Evolutionary conservation across 768 basidiomycete genomes (phyloP).

Genomic region (Hirschioporus abietinus): DNA sequence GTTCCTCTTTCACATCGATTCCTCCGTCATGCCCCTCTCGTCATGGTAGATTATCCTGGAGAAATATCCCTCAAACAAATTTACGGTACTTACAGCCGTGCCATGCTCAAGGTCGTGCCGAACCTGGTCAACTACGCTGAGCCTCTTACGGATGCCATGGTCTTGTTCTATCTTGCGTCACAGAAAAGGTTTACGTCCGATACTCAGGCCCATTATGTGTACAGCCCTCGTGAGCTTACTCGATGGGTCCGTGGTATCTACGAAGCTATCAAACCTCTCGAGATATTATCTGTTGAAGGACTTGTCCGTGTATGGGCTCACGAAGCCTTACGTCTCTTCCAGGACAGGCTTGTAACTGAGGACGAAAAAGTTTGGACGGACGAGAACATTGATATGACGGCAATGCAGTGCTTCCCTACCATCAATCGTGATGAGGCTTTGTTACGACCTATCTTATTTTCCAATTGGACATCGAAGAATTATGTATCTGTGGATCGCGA

Average conservation of each 20-base stretch:
- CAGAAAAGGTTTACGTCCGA: constrained; percentile 95
- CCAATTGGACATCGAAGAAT: constrained; percentile 98
- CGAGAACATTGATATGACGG: constrained; percentile 78
- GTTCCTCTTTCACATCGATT: constrained; percentile 98
- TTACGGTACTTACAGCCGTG: constrained; percentile 96
- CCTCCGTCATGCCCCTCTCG: constrained; percentile 92
- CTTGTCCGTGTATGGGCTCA: constrained; percentile 97
- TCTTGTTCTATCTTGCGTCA: constrained; percentile 89
- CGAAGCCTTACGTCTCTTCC: constrained; percentile 94
- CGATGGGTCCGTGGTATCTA: constrained; percentile 97
- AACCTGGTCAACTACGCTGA: constrained; percentile 89
- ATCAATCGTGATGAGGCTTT: constrained; percentile 86
- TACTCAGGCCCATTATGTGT: constrained; percentile 97
- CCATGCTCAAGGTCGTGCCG: constrained; percentile 91
- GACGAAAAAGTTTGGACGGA: constrained; percentile 96
- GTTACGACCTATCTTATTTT: constrained; percentile 87
- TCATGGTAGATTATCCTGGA: constrained; percentile 99
- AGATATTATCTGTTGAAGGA: constrained; percentile 90
- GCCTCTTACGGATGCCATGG: constrained; percentile 97
- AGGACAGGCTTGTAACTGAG: constrained; percentile 91
- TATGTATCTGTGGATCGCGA: constrained; percentile 96
- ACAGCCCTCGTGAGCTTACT: constrained; percentile 97
- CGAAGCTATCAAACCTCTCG: constrained; percentile 91
- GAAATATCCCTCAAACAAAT: constrained; percentile 96
- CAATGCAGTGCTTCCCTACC: constrained; percentile 89